Conservation (phyloP, 805 yeast species). For the Wickerhamiella brachini region DNA sequence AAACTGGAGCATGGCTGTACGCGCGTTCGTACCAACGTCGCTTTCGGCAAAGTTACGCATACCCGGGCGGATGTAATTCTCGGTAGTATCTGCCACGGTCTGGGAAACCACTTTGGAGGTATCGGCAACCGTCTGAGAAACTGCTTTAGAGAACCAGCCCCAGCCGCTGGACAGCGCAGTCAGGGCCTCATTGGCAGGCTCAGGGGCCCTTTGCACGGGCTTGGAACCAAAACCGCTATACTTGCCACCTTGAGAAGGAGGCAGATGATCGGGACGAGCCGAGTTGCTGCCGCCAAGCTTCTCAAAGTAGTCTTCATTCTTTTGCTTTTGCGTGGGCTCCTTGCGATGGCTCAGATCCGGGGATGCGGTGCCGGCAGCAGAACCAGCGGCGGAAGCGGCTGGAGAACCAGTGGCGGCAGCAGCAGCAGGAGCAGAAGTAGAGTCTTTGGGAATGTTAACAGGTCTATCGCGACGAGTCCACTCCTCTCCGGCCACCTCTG, state of each 20-base stretch:
- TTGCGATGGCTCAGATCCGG: slow-evolving; percentile 23
- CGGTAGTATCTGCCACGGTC: slow-evolving; percentile 75
- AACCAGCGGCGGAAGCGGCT: background rate
- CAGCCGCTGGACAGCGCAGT: slow-evolving; percentile 90
- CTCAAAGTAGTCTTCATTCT: slow-evolving; percentile 74
- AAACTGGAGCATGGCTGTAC: slow-evolving; percentile 89
- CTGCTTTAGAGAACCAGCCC: slow-evolving; percentile 81
- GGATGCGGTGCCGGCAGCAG: background rate
- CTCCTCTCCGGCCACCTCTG: slow-evolving; percentile 57
- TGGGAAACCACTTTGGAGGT: slow-evolving; percentile 50
- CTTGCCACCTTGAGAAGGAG: slow-evolving; percentile 91
- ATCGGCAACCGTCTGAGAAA: slow-evolving; percentile 68
- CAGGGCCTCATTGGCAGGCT: slow-evolving; percentile 55
- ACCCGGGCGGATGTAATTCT: slow-evolving; percentile 83
- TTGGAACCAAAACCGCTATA: slow-evolving; percentile 83
- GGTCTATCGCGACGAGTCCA: slow-evolving; percentile 41
- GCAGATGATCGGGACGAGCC: slow-evolving; percentile 58
- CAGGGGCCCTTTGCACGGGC: slow-evolving; percentile 31
- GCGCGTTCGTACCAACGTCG: slow-evolving; percentile 70
- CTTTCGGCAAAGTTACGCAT: slow-evolving; percentile 65
- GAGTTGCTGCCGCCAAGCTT: slow-evolving; percentile 61
- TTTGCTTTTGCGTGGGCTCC: background rate
- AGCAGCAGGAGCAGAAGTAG: background rate
- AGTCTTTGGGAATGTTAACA: slow-evolving; percentile 15
- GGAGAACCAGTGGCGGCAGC: slow-evolving; percentile 1